A percentile compares a stretch with the other conserved stretches of the same genome.
phyloP scores from a whole-genome alignment of 768 basidiomycete genomes.

The Sporobolomyces phaffii region DNA sequence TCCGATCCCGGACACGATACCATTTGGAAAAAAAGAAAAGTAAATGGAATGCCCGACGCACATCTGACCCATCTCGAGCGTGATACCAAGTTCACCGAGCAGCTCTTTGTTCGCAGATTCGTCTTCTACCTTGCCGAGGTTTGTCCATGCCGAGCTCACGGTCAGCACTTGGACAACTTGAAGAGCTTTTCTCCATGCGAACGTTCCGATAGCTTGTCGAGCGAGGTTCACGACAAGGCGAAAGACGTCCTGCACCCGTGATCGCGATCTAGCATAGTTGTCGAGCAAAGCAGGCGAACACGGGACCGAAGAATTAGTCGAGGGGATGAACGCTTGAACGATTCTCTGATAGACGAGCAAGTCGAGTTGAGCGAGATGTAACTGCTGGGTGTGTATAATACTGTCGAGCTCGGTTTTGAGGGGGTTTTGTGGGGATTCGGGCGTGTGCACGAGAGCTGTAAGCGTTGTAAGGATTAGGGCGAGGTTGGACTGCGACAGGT shows the following conservation, averaged over 20 bases:
- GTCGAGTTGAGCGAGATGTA: constrained; percentile 7
- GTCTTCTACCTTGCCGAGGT: neutral
- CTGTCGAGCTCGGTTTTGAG: neutral
- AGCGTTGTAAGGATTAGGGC: too few species aligned
- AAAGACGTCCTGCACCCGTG: neutral
- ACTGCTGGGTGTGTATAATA: neutral
- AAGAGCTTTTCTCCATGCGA: neutral
- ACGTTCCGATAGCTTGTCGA: neutral
- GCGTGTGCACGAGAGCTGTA: too few species aligned
- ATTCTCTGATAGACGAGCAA: constrained; percentile 16
- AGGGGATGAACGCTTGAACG: constrained; percentile 1
- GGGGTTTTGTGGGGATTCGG: neutral
- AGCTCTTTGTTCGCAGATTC: neutral
- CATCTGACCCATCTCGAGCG: constrained; percentile 19
- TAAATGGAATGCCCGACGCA: too few species aligned
- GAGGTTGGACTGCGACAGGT: neutral
- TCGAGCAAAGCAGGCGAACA: neutral
- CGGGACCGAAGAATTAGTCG: neutral
- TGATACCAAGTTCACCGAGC: constrained; percentile 5
- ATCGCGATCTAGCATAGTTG: neutral
- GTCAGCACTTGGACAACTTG: neutral
- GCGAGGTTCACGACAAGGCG: neutral
- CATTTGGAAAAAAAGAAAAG: too few species aligned
- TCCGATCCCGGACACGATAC: too few species aligned
- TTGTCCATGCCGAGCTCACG: constrained; percentile 16